Evolutionary conservation across 1,139 yeast genomes (phyloP).

Genomic region (Blastobotrys buckinghamii): DNA sequence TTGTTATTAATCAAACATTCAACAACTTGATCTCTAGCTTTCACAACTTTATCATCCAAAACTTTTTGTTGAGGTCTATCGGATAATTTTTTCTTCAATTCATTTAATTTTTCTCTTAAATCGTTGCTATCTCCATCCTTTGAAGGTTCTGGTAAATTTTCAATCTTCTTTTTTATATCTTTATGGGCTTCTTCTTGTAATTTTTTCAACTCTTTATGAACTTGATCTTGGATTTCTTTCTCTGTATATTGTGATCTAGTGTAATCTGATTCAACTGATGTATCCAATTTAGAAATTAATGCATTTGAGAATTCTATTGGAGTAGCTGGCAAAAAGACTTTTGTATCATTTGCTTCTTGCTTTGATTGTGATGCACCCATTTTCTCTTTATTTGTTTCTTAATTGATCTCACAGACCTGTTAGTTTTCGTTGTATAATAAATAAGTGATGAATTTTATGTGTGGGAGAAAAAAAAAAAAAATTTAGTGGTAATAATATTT

Average conservation of each 20-base stretch:
- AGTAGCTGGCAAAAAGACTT: constrained; percentile 47
- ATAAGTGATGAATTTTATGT: too few species aligned
- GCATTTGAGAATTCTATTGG: constrained; percentile 72
- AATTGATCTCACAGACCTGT: neutral
- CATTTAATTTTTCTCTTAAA: constrained; percentile 39
- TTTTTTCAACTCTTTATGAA: constrained; percentile 56
- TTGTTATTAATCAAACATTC: constrained; percentile 63
- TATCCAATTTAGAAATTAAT: constrained; percentile 64
- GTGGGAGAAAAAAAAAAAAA: constrained; percentile 2
- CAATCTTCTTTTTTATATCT: constrained; percentile 44
- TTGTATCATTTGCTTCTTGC: constrained; percentile 5
- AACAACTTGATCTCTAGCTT: constrained; percentile 53
- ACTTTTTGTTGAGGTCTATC: constrained; percentile 35
- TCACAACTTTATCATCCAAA: constrained; percentile 35
- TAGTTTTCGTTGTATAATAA: too few species aligned
- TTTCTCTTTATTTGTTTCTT: neutral
- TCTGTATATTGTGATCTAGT: constrained; percentile 78
- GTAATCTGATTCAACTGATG: constrained; percentile 70
- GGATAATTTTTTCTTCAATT: constrained; percentile 37
- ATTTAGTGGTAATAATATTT: too few species aligned
- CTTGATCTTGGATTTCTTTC: constrained; percentile 70
- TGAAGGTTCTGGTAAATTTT: constrained; percentile 24
- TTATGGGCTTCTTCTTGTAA: constrained; percentile 55
- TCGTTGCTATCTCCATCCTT: constrained; percentile 27
- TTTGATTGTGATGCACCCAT: constrained; percentile 18